A percentile compares a stretch with the other conserved stretches of the same genome.
phyloP scores from a whole-genome alignment of 164 flowering plant species.

The Chimonanthus salicifolius region DNA sequence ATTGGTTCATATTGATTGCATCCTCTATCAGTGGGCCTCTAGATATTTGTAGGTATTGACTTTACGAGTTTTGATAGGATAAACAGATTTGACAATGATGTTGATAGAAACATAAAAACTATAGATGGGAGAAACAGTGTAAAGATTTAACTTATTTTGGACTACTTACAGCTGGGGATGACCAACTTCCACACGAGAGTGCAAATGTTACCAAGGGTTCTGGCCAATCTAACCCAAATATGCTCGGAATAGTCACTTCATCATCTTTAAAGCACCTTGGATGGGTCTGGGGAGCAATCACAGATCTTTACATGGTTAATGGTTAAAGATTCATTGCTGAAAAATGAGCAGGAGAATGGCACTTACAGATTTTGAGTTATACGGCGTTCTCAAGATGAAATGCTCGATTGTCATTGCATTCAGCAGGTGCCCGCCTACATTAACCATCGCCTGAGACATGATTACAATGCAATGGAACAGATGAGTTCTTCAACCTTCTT shows the following conservation, averaged over 20 bases:
- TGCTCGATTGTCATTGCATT: conserved; percentile 83
- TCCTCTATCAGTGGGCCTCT: no score
- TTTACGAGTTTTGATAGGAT: no score
- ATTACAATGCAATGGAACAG: neutral
- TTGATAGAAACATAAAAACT: neutral
- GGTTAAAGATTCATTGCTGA: neutral
- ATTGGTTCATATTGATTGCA: no score
- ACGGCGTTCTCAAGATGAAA: conserved; percentile 84
- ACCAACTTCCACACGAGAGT: conserved; percentile 96
- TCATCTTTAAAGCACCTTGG: conserved; percentile 55
- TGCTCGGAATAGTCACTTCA: conserved; percentile 48
- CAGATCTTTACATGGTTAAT: neutral
- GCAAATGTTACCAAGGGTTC: conserved; percentile 96
- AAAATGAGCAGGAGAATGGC: neutral
- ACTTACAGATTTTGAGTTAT: conserved; percentile 73
- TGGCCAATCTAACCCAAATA: conserved; percentile 72
- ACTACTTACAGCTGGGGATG: conserved; percentile 87
- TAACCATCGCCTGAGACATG: conserved; percentile 60
- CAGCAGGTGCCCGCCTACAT: conserved; percentile 68
- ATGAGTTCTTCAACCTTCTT: neutral
- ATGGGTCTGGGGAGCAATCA: conserved; percentile 32
- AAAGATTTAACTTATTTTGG: neutral
- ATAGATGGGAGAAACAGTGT: neutral
- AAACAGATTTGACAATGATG: no score
- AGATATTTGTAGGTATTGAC: no score